Conservation (phyloP, 495 filamentous ascomycete genomes). For the Aspergillus coremiiformis region DNA sequence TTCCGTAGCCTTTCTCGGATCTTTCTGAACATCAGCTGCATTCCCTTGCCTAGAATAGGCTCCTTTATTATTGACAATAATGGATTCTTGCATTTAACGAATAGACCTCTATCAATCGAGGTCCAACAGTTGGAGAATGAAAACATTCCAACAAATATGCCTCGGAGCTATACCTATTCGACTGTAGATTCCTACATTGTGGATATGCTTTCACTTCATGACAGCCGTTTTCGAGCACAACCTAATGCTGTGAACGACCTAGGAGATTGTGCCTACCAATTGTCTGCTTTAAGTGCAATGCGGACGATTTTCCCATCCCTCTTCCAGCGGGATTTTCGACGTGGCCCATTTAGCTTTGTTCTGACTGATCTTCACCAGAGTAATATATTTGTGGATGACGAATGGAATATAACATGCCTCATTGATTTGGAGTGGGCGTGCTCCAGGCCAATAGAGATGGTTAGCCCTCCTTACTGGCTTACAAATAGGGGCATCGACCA, state of each 20-base stretch:
- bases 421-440: too few species aligned
- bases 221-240: slow-evolving; percentile 27
- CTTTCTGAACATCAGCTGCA: slow-evolving; percentile 22
- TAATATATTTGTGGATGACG: too few species aligned
- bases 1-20: slow-evolving; percentile 26
- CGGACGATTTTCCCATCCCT: slow-evolving; percentile 21
- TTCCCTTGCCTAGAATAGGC: slow-evolving; percentile 27
- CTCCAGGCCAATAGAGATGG: too few species aligned
- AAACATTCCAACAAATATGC: slow-evolving; percentile 26
- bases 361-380: slow-evolving; percentile 29
- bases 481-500: too few species aligned
- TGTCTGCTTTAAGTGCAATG: slow-evolving; percentile 21
- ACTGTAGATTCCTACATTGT: slow-evolving; percentile 26
- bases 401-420: too few species aligned
- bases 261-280: slow-evolving; percentile 23
- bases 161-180: slow-evolving; percentile 23
- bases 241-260: slow-evolving; percentile 24
- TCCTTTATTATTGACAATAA: slow-evolving; percentile 25
- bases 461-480: too few species aligned
- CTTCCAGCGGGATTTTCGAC: slow-evolving; percentile 17
- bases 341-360: slow-evolving; percentile 17
- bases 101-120: slow-evolving; percentile 24
- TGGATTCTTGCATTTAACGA: slow-evolving; percentile 21
- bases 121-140: slow-evolving; percentile 30
- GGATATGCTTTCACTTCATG: slow-evolving; percentile 25